phyloP scores from a whole-genome alignment of 2,329 filamentous ascomycete genomes.

The Xylariaceae sp. region DNA sequence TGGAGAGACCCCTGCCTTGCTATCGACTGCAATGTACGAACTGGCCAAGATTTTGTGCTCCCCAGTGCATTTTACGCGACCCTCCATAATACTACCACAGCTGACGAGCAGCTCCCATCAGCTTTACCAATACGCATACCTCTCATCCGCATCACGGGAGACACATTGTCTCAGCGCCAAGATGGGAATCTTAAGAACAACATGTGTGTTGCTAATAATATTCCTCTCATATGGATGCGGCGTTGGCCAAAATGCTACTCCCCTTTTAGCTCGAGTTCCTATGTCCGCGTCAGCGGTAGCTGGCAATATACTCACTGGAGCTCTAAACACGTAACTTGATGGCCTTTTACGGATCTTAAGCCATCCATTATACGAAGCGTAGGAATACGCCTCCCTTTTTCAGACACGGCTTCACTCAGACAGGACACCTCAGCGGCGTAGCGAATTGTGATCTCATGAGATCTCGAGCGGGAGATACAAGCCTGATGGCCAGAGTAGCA shows the following conservation, averaged over 20 bases:
- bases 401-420: not conserved
- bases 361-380: not conserved
- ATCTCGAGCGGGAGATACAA: not conserved
- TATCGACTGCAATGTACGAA: slow-evolving; percentile 6
- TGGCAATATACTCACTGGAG: not conserved
- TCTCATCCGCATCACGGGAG: slow-evolving; percentile 12
- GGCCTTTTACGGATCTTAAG: not conserved
- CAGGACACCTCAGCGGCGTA: not conserved
- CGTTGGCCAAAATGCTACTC: not conserved
- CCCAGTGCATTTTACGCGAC: slow-evolving; percentile 9
- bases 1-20: slow-evolving; percentile 13
- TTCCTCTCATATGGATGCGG: not conserved
- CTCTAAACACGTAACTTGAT: slow-evolving; percentile 9
- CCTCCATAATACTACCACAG: slow-evolving; percentile 5
- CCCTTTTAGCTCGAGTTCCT: not conserved
- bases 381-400: slow-evolving; percentile 2
- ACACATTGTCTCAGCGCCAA: slow-evolving; percentile 23
- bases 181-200: slow-evolving; percentile 5
- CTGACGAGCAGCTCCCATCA: slow-evolving; percentile 20
- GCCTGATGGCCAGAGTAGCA: not conserved
- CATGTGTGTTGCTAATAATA: not conserved
- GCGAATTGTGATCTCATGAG: not conserved
- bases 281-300: slow-evolving; percentile 21
- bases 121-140: slow-evolving; percentile 19
- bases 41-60: slow-evolving; percentile 7